phyloP scores from a whole-genome alignment of 164 flowering plant genomes.

The Houttuynia cordata region DNA sequence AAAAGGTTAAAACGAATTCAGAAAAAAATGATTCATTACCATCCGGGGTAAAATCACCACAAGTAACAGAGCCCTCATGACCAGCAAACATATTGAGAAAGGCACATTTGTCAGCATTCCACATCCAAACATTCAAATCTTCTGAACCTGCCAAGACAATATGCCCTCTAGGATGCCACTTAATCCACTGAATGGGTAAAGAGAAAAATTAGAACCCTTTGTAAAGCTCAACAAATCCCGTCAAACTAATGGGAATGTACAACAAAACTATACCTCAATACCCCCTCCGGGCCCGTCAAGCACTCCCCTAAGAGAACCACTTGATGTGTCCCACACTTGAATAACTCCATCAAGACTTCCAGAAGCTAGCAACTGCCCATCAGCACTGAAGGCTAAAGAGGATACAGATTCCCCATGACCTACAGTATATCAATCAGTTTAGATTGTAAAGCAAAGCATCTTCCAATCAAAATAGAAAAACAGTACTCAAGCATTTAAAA shows the following conservation, averaged over 20 bases:
- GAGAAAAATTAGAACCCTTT: conserved; percentile 3
- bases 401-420: conserved; percentile 77
- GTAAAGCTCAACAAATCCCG: not conserved
- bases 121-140: conserved; percentile 77
- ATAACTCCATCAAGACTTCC: conserved; percentile 76
- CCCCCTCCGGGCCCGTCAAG: conserved; percentile 81
- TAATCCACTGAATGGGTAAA: conserved; percentile 62
- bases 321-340: conserved; percentile 58
- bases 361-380: conserved; percentile 85
- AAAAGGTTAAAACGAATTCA: too few relatives aligned
- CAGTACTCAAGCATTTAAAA: not conserved
- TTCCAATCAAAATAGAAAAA: not conserved
- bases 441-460: not conserved
- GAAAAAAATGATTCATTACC: conserved; percentile 31
- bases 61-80: conserved; percentile 62
- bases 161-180: conserved; percentile 95
- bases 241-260: not conserved
- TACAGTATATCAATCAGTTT: conserved; percentile 11
- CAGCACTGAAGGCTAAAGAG: conserved; percentile 58
- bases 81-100: conserved; percentile 61
- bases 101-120: conserved; percentile 80
- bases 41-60: conserved; percentile 97
- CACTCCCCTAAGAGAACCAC: conserved; percentile 42
- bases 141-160: conserved; percentile 82
- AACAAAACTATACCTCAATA: conserved; percentile 51